Percentiles rank a stretch among this genome's conserved stretches.
Conservation (phyloP, 495 filamentous ascomycete species). For the Friedmanniomyces endolithicus region DNA sequence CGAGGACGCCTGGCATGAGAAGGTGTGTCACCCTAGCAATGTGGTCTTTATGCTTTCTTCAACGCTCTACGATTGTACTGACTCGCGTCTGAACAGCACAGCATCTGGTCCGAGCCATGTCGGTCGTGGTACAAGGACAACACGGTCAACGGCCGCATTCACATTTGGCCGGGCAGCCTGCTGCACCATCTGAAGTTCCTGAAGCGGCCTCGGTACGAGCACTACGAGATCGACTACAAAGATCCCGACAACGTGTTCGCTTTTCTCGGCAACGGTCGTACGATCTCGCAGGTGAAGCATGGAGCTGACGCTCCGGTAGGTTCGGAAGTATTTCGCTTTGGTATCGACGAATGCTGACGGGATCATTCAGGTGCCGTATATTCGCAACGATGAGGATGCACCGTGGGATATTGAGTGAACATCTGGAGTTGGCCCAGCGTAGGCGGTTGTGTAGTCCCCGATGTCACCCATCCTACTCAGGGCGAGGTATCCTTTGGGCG, state of each 20-base stretch:
- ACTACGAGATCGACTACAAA: conserved; percentile 6
- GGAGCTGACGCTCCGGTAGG: conserved; percentile 1
- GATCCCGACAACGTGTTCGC: conserved; percentile 8
- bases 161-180: conserved; percentile 3
- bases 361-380: background rate
- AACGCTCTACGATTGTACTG: background rate
- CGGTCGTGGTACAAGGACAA: conserved; percentile 42
- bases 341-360: too few species aligned
- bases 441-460: too few species aligned
- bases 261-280: conserved; percentile 2
- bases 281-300: conserved; percentile 2
- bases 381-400: conserved; percentile 1
- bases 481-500: too few species aligned
- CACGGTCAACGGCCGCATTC: background rate
- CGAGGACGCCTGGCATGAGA: conserved; percentile 9
- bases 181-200: conserved; percentile 4
- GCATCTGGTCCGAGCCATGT: conserved; percentile 38
- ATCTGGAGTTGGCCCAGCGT: too few species aligned
- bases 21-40: background rate
- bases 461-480: too few species aligned
- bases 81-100: conserved; percentile 19
- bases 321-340: background rate
- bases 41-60: too few species aligned
- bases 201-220: conserved; percentile 2
- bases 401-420: background rate